Evolutionary conservation across 1,139 yeast species (phyloP).

Genomic region (Pichia terricola): DNA sequence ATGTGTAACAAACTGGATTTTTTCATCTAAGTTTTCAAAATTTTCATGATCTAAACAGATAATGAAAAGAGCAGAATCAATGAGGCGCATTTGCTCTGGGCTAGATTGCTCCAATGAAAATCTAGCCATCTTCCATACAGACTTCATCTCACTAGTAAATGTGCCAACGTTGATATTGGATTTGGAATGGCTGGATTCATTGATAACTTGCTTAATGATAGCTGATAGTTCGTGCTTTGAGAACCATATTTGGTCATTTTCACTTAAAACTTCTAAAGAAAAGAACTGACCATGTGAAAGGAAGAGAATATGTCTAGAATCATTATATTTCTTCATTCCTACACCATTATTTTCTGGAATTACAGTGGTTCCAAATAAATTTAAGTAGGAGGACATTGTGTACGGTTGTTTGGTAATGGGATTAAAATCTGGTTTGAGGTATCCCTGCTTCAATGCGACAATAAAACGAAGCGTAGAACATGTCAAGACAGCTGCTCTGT

Average conservation of each 20-base stretch:
- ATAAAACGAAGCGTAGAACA: slow-evolving; percentile 59
- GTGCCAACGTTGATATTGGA: slow-evolving; percentile 56
- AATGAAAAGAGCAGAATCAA: slow-evolving; percentile 60
- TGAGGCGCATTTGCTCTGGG: slow-evolving; percentile 33
- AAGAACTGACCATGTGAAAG: slow-evolving; percentile 58
- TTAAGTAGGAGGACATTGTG: slow-evolving; percentile 58
- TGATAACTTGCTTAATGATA: slow-evolving; percentile 39
- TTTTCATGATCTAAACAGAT: slow-evolving; percentile 53
- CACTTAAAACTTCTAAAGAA: slow-evolving; percentile 43
- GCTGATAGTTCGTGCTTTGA: slow-evolving; percentile 46
- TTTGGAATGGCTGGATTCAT: slow-evolving; percentile 19
- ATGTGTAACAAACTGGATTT: slow-evolving; percentile 45
- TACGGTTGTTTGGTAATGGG: slow-evolving; percentile 42
- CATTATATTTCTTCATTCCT: slow-evolving; percentile 24
- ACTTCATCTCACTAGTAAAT: slow-evolving; percentile 57
- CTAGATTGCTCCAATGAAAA: slow-evolving; percentile 38
- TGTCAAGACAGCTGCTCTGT: slow-evolving; percentile 56
- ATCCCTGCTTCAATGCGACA: slow-evolving; percentile 43
- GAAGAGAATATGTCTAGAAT: slow-evolving; percentile 43
- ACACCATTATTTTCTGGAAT: slow-evolving; percentile 42
- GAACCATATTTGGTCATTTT: slow-evolving; percentile 34
- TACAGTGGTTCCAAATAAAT: slow-evolving; percentile 61
- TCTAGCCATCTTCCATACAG: slow-evolving; percentile 55
- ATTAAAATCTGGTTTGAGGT: slow-evolving; percentile 47
- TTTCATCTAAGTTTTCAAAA: slow-evolving; percentile 28